Conservation (phyloP, 495 filamentous ascomycete species). For the Collariella sp. region DNA sequence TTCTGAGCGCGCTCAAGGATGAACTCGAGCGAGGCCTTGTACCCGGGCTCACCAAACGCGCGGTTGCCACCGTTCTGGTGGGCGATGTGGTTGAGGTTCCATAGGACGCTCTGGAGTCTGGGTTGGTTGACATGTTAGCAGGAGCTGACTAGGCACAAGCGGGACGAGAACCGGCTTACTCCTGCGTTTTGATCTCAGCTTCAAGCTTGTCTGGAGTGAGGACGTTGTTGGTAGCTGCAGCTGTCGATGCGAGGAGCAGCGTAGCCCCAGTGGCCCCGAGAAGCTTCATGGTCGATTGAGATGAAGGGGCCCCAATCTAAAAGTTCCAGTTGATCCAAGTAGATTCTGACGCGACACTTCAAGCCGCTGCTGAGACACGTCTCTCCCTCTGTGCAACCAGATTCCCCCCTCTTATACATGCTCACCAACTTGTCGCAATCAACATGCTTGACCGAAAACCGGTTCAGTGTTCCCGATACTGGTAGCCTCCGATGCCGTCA, state of each 20-base stretch:
- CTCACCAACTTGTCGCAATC: neutral
- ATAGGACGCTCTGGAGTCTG: slow-evolving; percentile 29
- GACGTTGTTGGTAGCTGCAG: slow-evolving; percentile 12
- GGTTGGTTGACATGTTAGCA: neutral
- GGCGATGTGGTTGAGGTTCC: slow-evolving; percentile 37
- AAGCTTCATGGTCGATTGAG: slow-evolving; percentile 15
- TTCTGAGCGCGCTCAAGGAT: slow-evolving; percentile 39
- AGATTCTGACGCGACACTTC: no score
- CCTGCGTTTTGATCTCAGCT: slow-evolving; percentile 22
- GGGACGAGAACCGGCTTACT: slow-evolving; percentile 19
- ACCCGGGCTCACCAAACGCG: slow-evolving; percentile 52
- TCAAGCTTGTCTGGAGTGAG: slow-evolving; percentile 23
- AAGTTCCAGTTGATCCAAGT: neutral
- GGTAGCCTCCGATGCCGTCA: no score
- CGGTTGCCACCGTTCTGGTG: slow-evolving; percentile 36
- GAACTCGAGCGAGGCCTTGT: slow-evolving; percentile 56
- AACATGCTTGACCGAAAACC: neutral
- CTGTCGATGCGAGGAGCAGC: slow-evolving; percentile 13
- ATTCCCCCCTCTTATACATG: neutral
- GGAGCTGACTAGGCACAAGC: neutral
- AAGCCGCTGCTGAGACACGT: neutral
- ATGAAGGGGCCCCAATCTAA: slow-evolving; percentile 2
- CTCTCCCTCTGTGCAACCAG: neutral
- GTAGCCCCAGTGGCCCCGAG: neutral
- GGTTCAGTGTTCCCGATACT: no score